These are phyloP conservation scores for Macrocybe gigantea DNA, from an alignment of 768 basidiomycete genomes.

Conservation along the genomic window DNA sequence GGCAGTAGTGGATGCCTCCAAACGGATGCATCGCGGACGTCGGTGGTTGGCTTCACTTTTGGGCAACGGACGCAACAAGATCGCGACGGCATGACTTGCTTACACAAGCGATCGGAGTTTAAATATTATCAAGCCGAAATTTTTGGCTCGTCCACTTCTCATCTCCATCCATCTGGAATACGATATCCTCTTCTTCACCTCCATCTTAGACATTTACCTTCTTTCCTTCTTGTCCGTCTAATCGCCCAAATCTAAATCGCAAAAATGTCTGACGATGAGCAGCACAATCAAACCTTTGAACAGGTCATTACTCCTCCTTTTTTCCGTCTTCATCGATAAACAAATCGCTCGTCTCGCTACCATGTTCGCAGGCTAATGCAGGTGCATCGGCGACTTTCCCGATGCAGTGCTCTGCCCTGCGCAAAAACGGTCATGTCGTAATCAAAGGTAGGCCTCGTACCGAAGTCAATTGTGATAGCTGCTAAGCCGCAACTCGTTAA, in stretches of 20 bases:
- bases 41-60: background rate
- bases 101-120: constrained; percentile 18
- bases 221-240: constrained; percentile 17
- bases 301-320: constrained; percentile 37
- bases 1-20: constrained; percentile 66
- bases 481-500: background rate
- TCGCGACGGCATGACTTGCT: constrained; percentile 1
- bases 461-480: no score
- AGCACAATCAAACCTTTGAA: constrained; percentile 85
- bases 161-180: constrained; percentile 11
- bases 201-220: constrained; percentile 14
- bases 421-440: constrained; percentile 89
- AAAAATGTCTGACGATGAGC: constrained; percentile 86
- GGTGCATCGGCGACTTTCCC: constrained; percentile 78
- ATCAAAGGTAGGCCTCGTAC: constrained; percentile 72
- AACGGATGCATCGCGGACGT: constrained; percentile 57
- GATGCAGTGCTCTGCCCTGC: constrained; percentile 95
- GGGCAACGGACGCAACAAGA: background rate
- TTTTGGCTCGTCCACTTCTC: constrained; percentile 15
- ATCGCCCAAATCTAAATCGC: constrained; percentile 7
- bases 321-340: constrained; percentile 11
- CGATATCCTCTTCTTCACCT: constrained; percentile 7
- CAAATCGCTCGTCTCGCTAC: constrained; percentile 6
- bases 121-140: constrained; percentile 13
- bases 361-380: constrained; percentile 47